These are phyloP conservation scores for Streptanthus diversifolius DNA, from an alignment of 345 rosid genomes.

Conservation along the genomic window DNA sequence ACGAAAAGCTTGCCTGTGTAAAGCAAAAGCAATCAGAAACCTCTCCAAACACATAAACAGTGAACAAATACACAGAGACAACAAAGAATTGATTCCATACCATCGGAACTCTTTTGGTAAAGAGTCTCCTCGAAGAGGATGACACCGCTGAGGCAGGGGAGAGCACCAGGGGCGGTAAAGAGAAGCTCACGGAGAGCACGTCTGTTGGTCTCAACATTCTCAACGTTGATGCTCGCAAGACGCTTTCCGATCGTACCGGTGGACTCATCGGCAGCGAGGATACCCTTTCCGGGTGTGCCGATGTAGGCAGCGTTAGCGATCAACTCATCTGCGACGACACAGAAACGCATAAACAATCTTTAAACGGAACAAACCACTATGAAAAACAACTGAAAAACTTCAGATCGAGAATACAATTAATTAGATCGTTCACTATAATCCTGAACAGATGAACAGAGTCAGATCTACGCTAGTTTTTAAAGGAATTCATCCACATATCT, in stretches of 20 bases:
- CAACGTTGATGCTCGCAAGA: slow-evolving; percentile 85
- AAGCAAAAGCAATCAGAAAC: background rate
- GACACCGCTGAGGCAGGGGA: slow-evolving; percentile 74
- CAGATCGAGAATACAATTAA: slow-evolving; percentile 8
- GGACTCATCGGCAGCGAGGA: slow-evolving; percentile 97
- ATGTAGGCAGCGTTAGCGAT: slow-evolving; percentile 84
- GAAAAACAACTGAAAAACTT: background rate
- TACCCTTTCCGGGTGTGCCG: slow-evolving; percentile 98
- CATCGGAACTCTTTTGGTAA: slow-evolving; percentile 74
- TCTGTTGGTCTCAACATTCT: slow-evolving; percentile 82
- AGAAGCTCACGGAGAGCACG: slow-evolving; percentile 88
- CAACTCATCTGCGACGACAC: slow-evolving; percentile 57
- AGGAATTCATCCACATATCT: background rate
- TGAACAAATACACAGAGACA: background rate
- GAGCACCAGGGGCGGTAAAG: slow-evolving; percentile 82
- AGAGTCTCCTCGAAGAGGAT: slow-evolving; percentile 88
- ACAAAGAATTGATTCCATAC: slow-evolving; percentile 19
- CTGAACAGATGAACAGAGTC: background rate
- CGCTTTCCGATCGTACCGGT: slow-evolving; percentile 98
- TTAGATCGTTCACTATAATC: background rate
- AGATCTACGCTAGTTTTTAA: slow-evolving; percentile 2
- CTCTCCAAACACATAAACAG: background rate
- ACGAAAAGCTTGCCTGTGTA: slow-evolving; percentile 76
- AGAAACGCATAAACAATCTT: background rate
- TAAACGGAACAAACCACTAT: background rate